phyloP scores from a whole-genome alignment of 768 basidiomycete species.

The Tubosaeta brunneosetosa region DNA sequence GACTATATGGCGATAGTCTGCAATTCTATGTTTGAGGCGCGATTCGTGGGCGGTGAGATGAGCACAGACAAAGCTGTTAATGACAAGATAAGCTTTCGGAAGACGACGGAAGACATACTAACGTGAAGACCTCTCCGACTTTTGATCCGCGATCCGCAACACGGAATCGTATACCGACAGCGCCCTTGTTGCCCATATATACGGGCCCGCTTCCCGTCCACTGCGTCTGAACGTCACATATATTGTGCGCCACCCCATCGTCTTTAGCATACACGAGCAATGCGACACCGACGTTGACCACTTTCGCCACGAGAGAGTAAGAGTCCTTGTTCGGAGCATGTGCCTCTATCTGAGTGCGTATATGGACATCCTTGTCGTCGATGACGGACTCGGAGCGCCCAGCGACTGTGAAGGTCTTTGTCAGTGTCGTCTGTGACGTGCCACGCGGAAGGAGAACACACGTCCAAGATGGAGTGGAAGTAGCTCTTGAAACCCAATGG shows the following conservation, averaged over 20 bases:
- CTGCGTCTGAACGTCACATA: constrained; percentile 63
- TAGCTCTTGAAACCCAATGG: constrained; percentile 91
- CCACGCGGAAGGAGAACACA: constrained; percentile 38
- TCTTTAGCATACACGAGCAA: constrained; percentile 84
- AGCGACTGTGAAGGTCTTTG: constrained; percentile 48
- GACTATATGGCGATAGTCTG: constrained; percentile 80
- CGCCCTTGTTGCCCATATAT: constrained; percentile 94
- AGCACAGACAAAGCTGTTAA: constrained; percentile 78
- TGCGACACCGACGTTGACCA: constrained; percentile 84
- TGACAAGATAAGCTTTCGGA: constrained; percentile 1
- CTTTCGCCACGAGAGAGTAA: constrained; percentile 74
- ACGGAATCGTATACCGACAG: constrained; percentile 82
- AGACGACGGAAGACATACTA: constrained; percentile 30
- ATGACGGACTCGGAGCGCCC: constrained; percentile 72
- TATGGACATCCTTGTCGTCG: constrained; percentile 62
- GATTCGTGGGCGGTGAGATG: constrained; percentile 83
- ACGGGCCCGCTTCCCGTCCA: constrained; percentile 72
- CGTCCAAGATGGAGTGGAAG: constrained; percentile 84
- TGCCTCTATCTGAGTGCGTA: constrained; percentile 67
- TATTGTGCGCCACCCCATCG: constrained; percentile 52
- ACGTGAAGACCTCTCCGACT: constrained; percentile 81
- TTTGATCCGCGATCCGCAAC: constrained; percentile 51
- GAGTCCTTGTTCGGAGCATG: constrained; percentile 68
- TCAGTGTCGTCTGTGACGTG: neutral
- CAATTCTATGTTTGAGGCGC: constrained; percentile 60